These are phyloP conservation scores for Calcarisporium arbuscula DNA, from an alignment of 2,329 filamentous ascomycete species.

Conservation along the genomic window DNA sequence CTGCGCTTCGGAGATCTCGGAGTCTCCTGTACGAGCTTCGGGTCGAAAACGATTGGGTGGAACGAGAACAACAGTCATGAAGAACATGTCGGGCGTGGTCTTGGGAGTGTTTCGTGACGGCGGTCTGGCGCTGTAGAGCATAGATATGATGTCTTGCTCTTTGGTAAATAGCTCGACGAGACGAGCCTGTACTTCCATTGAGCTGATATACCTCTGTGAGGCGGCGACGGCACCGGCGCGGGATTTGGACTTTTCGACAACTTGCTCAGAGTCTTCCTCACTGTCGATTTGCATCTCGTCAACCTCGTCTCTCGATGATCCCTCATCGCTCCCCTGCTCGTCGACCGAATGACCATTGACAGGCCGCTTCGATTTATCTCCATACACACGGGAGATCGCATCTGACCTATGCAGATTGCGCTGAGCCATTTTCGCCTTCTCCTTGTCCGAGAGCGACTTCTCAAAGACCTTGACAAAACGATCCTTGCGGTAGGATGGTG, in stretches of 20 bases:
- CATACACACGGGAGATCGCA: conserved; percentile 48
- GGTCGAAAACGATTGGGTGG: conserved; percentile 90
- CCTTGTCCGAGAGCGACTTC: conserved; percentile 67
- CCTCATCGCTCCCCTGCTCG: conserved; percentile 65
- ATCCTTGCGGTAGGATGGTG: conserved; percentile 82
- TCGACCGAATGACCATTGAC: conserved; percentile 46
- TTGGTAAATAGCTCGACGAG: conserved; percentile 76
- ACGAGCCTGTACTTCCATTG: conserved; percentile 75
- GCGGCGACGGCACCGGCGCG: no score
- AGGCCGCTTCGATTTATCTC: conserved; percentile 31
- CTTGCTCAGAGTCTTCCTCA: conserved; percentile 32
- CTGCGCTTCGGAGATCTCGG: conserved; percentile 78
- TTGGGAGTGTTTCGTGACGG: conserved; percentile 46
- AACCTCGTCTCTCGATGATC: conserved; percentile 39
- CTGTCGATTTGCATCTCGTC: conserved; percentile 41
- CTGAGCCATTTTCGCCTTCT: conserved; percentile 70
- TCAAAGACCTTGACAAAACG: conserved; percentile 91
- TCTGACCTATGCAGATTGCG: conserved; percentile 61
- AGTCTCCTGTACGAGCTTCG: conserved; percentile 73
- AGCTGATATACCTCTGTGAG: conserved; percentile 69
- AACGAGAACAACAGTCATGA: conserved; percentile 77
- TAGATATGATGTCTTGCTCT: conserved; percentile 73
- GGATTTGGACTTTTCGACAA: conserved; percentile 21
- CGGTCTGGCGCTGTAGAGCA: conserved; percentile 79
- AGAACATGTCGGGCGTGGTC: conserved; percentile 87